Evolutionary conservation across 2,329 filamentous ascomycete species (phyloP).

Genomic region (Aspergillus pseudoterreus): DNA sequence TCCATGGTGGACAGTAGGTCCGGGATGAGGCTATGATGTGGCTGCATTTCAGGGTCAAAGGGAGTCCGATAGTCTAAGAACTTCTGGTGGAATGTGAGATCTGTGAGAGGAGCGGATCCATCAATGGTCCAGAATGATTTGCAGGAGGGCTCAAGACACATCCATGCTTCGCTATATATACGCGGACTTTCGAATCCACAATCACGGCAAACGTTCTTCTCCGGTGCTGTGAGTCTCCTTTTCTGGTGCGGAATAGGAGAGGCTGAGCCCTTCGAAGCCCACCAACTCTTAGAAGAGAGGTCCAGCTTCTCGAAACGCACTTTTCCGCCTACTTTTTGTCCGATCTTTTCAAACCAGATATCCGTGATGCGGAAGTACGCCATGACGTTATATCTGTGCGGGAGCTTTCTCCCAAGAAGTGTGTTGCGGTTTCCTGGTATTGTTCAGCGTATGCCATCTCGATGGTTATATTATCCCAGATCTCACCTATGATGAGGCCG

Average conservation of each 20-base stretch:
- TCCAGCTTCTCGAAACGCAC: conserved; percentile 65
- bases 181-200: conserved; percentile 38
- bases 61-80: conserved; percentile 56
- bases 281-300: conserved; percentile 54
- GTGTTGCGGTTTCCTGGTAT: conserved; percentile 49
- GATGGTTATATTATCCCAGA: not conserved
- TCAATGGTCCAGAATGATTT: conserved; percentile 52
- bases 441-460: conserved; percentile 20
- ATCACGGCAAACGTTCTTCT: conserved; percentile 30
- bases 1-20: conserved; percentile 38
- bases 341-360: conserved; percentile 62
- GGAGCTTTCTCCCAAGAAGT: conserved; percentile 48
- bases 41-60: conserved; percentile 38
- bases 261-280: conserved; percentile 41
- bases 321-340: conserved; percentile 46
- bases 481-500: conserved; percentile 53
- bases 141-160: conserved; percentile 56
- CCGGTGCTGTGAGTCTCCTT: conserved; percentile 27
- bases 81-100: conserved; percentile 48
- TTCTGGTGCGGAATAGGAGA: conserved; percentile 23
- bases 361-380: conserved; percentile 66
- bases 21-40: conserved; percentile 37
- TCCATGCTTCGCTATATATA: conserved; percentile 50
- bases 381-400: conserved; percentile 61
- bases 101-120: conserved; percentile 24